A percentile compares a stretch with the other conserved stretches of the same genome.
These are phyloP conservation scores for Colletotrichum sidae DNA, from an alignment of 2,329 filamentous ascomycete species.

Conservation along the genomic window DNA sequence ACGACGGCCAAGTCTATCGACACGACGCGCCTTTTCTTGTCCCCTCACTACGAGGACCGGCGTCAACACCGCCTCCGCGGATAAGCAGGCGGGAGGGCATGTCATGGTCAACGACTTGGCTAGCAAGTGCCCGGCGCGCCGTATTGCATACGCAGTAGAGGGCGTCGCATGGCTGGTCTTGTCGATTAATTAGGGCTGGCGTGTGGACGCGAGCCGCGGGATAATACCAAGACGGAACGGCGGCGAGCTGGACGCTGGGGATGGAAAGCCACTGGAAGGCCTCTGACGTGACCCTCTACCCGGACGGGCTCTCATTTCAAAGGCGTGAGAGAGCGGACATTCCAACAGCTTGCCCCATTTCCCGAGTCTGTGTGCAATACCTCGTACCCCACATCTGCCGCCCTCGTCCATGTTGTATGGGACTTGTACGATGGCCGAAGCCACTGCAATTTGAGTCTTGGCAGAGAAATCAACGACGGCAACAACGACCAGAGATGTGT, in stretches of 20 bases:
- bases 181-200: neutral
- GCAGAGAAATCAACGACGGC: slow-evolving; percentile 9
- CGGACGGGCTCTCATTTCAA: slow-evolving; percentile 17
- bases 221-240: slow-evolving; percentile 1
- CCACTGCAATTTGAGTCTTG: slow-evolving; percentile 1
- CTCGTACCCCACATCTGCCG: slow-evolving; percentile 32
- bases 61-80: slow-evolving; percentile 24
- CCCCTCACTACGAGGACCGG: neutral
- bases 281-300: slow-evolving; percentile 11
- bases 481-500: neutral
- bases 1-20: slow-evolving; percentile 2
- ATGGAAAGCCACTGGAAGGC: neutral
- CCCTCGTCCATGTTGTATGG: slow-evolving; percentile 21
- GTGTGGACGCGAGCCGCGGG: slow-evolving; percentile 3
- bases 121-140: slow-evolving; percentile 9
- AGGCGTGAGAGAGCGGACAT: neutral
- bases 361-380: slow-evolving; percentile 25
- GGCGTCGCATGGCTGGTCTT: slow-evolving; percentile 22
- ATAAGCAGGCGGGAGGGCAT: slow-evolving; percentile 11
- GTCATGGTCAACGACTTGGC: slow-evolving; percentile 16
- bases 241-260: neutral
- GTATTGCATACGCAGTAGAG: neutral
- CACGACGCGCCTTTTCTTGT: neutral
- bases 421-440: slow-evolving; percentile 9
- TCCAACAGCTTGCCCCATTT: slow-evolving; percentile 16